Base-by-base conservation (phyloP, 331 rosid species). In the Rhamnella rubrinervis region DNA sequence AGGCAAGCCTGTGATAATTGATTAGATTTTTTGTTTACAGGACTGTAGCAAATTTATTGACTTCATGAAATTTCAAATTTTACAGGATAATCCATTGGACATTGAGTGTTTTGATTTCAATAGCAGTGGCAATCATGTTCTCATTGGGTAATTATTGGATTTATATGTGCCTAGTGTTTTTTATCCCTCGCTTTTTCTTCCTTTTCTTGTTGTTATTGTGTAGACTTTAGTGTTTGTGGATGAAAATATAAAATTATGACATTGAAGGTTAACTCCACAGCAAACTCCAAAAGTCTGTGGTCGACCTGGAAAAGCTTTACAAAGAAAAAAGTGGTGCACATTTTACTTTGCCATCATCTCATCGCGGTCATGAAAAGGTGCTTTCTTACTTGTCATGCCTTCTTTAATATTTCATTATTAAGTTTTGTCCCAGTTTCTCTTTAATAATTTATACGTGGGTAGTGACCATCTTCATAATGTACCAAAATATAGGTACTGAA, bases 21-120 rank as follows among this genome's bases (percentile, higher is more conserved):
- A 39, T 44, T 52, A 50, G 44, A 52, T 21, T n/a, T 74, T 64
- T 53, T 15, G 20, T 53, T 19, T 53, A 19, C 20, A 18, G 7
- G 9, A 44, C 11, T 9, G 49, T 44, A 44, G 49, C 49, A 13
- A 65, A 28, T 18, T 35, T 15, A 49, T 1, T 3, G 51, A 67
- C 61, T 41, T 64, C 44, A 49, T 66, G n/a, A 59, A 47, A 51
- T 1, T 1, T 44, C 18, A 15, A 25, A 70, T 56, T 49, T 46
- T 72, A 73, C 87, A 93, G 96, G 98, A 91, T 4, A 87, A 75
- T 76, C 96, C 97, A 18, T 77, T 93, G 81, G 15, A 84, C 37
- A 84, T 93, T 1, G 98, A 93, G 86, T 91, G 98, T 77, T 93
- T 86, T 80, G 92, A 90, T 87, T 93, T 93, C 86, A 88, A 93